Base-by-base conservation (phyloP, 2,329 filamentous ascomycete genomes). In the Venturia asperata region DNA sequence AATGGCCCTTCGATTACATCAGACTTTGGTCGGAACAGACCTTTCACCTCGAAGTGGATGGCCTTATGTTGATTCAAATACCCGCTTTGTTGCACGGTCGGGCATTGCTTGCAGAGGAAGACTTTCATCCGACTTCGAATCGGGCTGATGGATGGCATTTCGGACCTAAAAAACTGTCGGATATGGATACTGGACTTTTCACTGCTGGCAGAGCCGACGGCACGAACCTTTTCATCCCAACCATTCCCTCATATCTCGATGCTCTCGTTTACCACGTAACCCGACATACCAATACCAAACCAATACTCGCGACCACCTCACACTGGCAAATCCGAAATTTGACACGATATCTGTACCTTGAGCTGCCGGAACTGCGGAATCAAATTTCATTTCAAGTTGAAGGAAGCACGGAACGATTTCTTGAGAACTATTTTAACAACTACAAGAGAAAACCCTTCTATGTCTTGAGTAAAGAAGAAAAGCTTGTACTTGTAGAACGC, bases 391-490 rank as follows among this genome's bases (percentile, higher is more conserved):
- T 41, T 39, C 15, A 61, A 61, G 56, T 61, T 41, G 30, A 61
- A 61, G 56, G 56, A 61, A 61, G 56, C 30, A 61, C 56, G 9
- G 30, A 61, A 61, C 27, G 56, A 61, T 61, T 39, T 61, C 56
- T 61, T 61, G 15, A 61, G 27, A 61, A 61, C 19, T 39, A 39
- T 19, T 61, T 61, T 21, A 39, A 39, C 15, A 61, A 61, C 27
- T 61, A 61, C 30, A 61, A 61, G 56, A 61, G 56, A 37, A 61
- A 61, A 42, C 56, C 56, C 56, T 61, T 61, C 56, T 39, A 61
- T 42, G 30, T 61, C 56, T 39, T 61, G 30, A 39, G 56, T 61
- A 61, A 61, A 61, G 27, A 61, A 37, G 56, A 27, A 45, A 15
- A 45, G 42, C 42, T 45, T 45, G 42, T 45, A 15, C 42, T 45